These are phyloP conservation scores for Botrytis fragariae DNA, from an alignment of 2,329 filamentous ascomycete species.

Conservation along the genomic window DNA sequence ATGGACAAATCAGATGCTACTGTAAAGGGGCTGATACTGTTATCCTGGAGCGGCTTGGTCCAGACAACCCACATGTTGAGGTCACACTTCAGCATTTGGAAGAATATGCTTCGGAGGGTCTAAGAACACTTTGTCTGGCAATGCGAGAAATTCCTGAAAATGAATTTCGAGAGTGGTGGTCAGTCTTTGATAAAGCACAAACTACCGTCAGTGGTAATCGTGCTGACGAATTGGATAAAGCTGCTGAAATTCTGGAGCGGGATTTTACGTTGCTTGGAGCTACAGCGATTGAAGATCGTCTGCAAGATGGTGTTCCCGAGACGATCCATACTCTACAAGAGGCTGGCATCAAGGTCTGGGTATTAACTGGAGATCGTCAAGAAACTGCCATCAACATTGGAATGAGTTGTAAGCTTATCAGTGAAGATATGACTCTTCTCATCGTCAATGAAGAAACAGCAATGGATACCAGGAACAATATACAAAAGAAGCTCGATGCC, in stretches of 20 bases:
- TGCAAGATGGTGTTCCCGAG: slow-evolving; percentile 96
- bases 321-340: slow-evolving; percentile 97
- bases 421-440: slow-evolving; percentile 96
- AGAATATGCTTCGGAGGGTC: slow-evolving; percentile 94
- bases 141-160: slow-evolving; percentile 90
- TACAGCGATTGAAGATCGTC: slow-evolving; percentile 93
- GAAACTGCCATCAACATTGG: slow-evolving; percentile 99
- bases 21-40: slow-evolving; percentile 98
- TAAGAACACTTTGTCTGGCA: slow-evolving; percentile 90
- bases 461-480: slow-evolving; percentile 76
- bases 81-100: slow-evolving; percentile 92
- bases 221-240: slow-evolving; percentile 94
- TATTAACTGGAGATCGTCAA: slow-evolving; percentile 93
- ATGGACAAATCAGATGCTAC: slow-evolving; percentile 91
- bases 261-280: slow-evolving; percentile 89
- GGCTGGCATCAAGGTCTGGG: slow-evolving; percentile 98
- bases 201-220: slow-evolving; percentile 92
- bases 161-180: slow-evolving; percentile 84
- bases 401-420: slow-evolving; percentile 98
- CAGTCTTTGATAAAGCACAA: slow-evolving; percentile 80
- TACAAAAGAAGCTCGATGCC: slow-evolving; percentile 90
- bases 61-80: slow-evolving; percentile 83
- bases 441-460: slow-evolving; percentile 91
- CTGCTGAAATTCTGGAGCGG: slow-evolving; percentile 90
- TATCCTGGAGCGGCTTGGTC: slow-evolving; percentile 83